Evolutionary conservation across 305 asterid genomes (phyloP).

Genomic region (Solanum hybrid): DNA sequence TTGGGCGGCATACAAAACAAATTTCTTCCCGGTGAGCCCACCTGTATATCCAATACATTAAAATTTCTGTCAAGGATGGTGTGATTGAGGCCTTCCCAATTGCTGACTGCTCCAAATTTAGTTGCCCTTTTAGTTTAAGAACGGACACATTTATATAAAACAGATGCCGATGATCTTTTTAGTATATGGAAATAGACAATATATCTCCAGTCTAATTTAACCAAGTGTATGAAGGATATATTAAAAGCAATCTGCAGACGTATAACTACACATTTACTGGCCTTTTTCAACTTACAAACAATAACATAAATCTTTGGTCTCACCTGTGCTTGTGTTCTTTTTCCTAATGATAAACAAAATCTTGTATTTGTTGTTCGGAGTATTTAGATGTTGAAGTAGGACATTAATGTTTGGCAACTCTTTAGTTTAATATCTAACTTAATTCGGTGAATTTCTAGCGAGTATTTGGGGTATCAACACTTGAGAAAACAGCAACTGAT

Average conservation of each 20-base stretch:
- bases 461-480: conserved; percentile 79
- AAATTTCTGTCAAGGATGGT: background rate
- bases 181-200: background rate
- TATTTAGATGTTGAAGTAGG: conserved; percentile 1
- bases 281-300: background rate
- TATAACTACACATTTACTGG: background rate
- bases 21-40: conserved; percentile 53
- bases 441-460: conserved; percentile 31
- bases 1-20: conserved; percentile 67
- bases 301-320: background rate
- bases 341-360: background rate
- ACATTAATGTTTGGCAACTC: background rate
- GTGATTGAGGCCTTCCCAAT: conserved; percentile 13
- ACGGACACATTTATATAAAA: background rate
- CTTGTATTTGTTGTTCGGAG: background rate
- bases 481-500: conserved; percentile 84
- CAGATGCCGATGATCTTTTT: background rate
- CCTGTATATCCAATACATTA: conserved; percentile 5
- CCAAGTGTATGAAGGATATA: background rate
- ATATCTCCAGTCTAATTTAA: background rate
- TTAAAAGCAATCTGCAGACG: background rate
- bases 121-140: background rate
- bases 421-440: background rate
- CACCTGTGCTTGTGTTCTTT: background rate
- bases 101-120: background rate